These are phyloP conservation scores for Parmelia sp. DNA, from an alignment of 495 filamentous ascomycete genomes.

Conservation along the genomic window DNA sequence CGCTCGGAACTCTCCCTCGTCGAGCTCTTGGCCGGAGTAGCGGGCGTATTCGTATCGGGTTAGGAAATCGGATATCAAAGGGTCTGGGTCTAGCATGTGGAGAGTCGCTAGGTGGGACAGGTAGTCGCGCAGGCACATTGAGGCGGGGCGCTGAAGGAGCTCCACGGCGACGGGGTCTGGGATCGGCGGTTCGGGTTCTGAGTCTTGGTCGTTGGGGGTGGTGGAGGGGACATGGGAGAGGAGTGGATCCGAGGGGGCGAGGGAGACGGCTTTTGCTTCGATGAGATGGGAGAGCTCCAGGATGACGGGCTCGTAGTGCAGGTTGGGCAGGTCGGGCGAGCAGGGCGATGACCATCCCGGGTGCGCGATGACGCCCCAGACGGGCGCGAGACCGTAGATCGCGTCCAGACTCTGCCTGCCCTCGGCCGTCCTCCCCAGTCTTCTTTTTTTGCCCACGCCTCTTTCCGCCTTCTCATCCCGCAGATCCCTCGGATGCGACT, in stretches of 20 bases:
- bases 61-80: slow-evolving; percentile 58
- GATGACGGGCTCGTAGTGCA: slow-evolving; percentile 77
- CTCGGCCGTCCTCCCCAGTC: not conserved
- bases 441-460: slow-evolving; percentile 4
- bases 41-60: slow-evolving; percentile 73
- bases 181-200: slow-evolving; percentile 27
- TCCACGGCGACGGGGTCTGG: slow-evolving; percentile 60
- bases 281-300: slow-evolving; percentile 84
- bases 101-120: slow-evolving; percentile 61
- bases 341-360: slow-evolving; percentile 82
- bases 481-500: slow-evolving; percentile 58
- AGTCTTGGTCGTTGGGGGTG: slow-evolving; percentile 25
- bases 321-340: slow-evolving; percentile 64
- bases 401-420: slow-evolving; percentile 8
- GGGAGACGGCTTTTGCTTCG: slow-evolving; percentile 82
- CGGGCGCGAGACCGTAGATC: slow-evolving; percentile 24
- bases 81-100: slow-evolving; percentile 54
- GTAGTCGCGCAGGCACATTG: slow-evolving; percentile 79
- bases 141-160: slow-evolving; percentile 60
- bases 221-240: slow-evolving; percentile 31
- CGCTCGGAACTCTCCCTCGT: slow-evolving; percentile 64
- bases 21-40: slow-evolving; percentile 57
- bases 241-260: slow-evolving; percentile 60
- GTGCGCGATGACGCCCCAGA: slow-evolving; percentile 79
- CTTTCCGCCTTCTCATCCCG: slow-evolving; percentile 28